These are phyloP conservation scores for Mycosphaerella sp. DNA, from an alignment of 2,329 filamentous ascomycete species.

Conservation along the genomic window DNA sequence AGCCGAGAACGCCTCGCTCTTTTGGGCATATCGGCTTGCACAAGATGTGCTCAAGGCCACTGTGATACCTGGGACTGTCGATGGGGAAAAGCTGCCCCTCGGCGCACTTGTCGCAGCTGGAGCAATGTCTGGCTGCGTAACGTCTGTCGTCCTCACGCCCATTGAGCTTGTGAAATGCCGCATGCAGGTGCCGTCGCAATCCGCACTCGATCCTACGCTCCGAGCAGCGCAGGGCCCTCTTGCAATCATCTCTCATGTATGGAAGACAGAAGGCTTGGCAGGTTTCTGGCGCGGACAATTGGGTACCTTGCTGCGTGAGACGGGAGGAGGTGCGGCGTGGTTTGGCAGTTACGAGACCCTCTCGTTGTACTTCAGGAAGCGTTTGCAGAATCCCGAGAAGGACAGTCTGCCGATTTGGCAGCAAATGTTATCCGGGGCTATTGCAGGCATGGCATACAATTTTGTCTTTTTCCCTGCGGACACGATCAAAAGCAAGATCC, in stretches of 20 bases:
- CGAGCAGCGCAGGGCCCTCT: constrained; percentile 45
- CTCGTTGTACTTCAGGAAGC: constrained; percentile 58
- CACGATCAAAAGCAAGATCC: constrained; percentile 95
- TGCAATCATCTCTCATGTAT: constrained; percentile 69
- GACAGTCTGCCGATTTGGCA: constrained; percentile 70
- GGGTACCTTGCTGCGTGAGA: constrained; percentile 88
- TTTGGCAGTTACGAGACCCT: constrained; percentile 83
- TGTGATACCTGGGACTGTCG: constrained; percentile 37
- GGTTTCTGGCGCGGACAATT: constrained; percentile 96
- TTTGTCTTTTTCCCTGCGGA: constrained; percentile 97
- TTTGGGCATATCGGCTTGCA: constrained; percentile 75
- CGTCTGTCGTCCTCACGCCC: constrained; percentile 84
- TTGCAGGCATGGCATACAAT: constrained; percentile 89
- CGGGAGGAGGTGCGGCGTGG: constrained; percentile 89
- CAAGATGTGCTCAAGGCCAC: constrained; percentile 56
- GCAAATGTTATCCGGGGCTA: constrained; percentile 78
- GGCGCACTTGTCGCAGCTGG: constrained; percentile 70
- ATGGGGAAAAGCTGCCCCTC: constrained; percentile 59
- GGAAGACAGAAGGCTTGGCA: constrained; percentile 68
- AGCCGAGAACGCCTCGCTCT: constrained; percentile 84
- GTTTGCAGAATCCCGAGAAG: constrained; percentile 32
- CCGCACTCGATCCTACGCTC: constrained; percentile 25
- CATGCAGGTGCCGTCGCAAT: constrained; percentile 68
- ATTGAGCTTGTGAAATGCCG: constrained; percentile 98
- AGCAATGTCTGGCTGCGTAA: constrained; percentile 79